Conservation (phyloP, 2,329 filamentous ascomycete genomes). For the Hymenoscyphus scutula region DNA sequence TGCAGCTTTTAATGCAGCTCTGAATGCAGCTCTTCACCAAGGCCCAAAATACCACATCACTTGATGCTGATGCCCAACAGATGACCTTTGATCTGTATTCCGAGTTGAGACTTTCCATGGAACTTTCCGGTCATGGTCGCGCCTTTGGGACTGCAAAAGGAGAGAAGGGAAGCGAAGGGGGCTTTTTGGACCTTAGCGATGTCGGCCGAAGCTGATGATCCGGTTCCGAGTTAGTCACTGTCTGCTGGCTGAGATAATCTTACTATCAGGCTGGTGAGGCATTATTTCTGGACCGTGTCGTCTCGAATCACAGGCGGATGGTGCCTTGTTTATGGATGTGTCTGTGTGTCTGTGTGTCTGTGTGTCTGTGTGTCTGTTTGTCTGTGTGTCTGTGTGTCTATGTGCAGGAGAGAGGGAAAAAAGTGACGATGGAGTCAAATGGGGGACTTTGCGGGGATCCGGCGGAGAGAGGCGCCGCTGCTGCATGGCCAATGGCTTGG, state of each 20-base stretch:
- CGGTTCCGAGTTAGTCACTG: not conserved
- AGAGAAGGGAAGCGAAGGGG: not conserved
- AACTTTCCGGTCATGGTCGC: not conserved
- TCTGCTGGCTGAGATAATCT: slow-evolving; percentile 1
- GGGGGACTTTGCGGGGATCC: slow-evolving; percentile 4
- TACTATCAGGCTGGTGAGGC: not conserved
- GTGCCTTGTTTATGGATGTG: not conserved
- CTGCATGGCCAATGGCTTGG: not conserved
- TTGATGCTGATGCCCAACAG: not conserved
- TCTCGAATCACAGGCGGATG: not conserved
- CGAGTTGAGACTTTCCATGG: not conserved
- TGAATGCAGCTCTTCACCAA: not conserved
- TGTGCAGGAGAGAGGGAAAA: not conserved
- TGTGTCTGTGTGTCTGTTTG: no score
- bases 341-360: no score
- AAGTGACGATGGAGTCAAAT: not conserved
- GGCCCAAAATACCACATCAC: not conserved
- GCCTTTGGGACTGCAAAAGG: not conserved
- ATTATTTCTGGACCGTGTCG: not conserved
- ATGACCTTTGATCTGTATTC: not conserved
- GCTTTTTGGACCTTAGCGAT: not conserved
- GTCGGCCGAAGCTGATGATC: slow-evolving; percentile 3
- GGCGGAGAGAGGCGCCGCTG: not conserved
- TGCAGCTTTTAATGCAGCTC: no score
- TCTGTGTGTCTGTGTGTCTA: not conserved